Evolutionary conservation across 495 filamentous ascomycete genomes (phyloP), one percentile per base, ranked within the genome.

Genomic region (Penicillium parvum): DNA sequence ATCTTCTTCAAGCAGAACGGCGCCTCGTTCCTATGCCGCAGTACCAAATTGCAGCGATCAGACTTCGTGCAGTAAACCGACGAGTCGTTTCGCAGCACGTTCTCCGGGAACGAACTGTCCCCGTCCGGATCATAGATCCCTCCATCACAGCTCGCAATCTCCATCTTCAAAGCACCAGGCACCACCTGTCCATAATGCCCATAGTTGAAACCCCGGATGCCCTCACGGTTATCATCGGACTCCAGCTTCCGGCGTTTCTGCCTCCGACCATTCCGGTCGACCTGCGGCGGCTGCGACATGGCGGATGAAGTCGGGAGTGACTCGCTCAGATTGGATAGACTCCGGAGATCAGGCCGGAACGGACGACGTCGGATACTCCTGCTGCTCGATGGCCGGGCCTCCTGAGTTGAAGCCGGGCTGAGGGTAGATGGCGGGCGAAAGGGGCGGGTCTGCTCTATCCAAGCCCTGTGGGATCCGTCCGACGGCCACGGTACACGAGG

Each of bases 11-110:
- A 61, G 28, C 72, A 83, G 52, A 97, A 97, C 2, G 84, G 78
- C 2, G 81, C 82, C 23, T 78, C 81, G 17, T 85, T 86, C 37
- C 83, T 77, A 58, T 97, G 91, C 32, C 77, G 75, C 19, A 97
- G 63, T 15, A 97, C 72, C 43, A 97, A 73, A 52, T 95, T 95
- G 67, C 87, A 94, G 42, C 81, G 79, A 37, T 80, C 80, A 12
- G 80, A 81, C 63, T 89, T 84, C 11, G 90, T 95, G 61, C 89
- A 95, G 58, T 96, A 96, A 14, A 95, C 90, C 15, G 80, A 84
- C 36, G 73, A 63, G 62, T 96, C 86, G 61, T 90, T 85, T 44
- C 74, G 78, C 34, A 97, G 72, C 28, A 96, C 78, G 63, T 95
- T 95, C 48, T 90, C 85, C 19, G 84, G 79, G 27, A 72, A 73